These are phyloP conservation scores for Candida tammaniensis DNA, from an alignment of 805 yeast species.

Conservation along the genomic window DNA sequence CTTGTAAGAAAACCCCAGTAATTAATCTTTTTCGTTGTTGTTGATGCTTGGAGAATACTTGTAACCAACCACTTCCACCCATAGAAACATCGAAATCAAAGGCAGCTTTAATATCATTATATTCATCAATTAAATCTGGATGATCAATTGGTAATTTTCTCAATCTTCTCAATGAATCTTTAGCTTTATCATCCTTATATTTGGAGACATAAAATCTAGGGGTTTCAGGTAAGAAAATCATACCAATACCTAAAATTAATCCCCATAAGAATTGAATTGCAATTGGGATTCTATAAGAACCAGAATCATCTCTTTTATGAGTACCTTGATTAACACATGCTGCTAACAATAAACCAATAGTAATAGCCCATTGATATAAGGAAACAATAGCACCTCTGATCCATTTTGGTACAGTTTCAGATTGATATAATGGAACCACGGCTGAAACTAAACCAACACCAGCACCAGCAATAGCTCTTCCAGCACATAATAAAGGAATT, in stretches of 20 bases:
- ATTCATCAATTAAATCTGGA: constrained; percentile 66
- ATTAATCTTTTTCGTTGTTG: constrained; percentile 44
- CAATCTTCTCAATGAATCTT: constrained; percentile 28
- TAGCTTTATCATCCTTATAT: constrained; percentile 25
- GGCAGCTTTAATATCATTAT: constrained; percentile 72
- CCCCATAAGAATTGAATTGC: constrained; percentile 41
- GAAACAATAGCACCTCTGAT: constrained; percentile 44
- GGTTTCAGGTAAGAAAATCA: constrained; percentile 36
- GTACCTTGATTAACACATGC: constrained; percentile 37
- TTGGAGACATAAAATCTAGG: constrained; percentile 38
- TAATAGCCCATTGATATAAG: constrained; percentile 40
- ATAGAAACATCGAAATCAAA: constrained; percentile 65
- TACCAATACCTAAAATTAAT: constrained; percentile 32
- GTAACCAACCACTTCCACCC: constrained; percentile 48
- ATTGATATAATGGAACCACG: constrained; percentile 37
- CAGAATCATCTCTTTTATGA: constrained; percentile 31
- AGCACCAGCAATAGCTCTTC: constrained; percentile 42
- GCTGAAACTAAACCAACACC: constrained; percentile 45
- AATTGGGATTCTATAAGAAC: constrained; percentile 43
- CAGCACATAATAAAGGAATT: constrained; percentile 38
- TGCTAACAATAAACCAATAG: constrained; percentile 40
- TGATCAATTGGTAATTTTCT: constrained; percentile 59
- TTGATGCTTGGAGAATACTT: constrained; percentile 60
- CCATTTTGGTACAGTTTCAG: constrained; percentile 42
- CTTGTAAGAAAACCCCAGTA: constrained; percentile 70